Conservation (phyloP, 2,329 filamentous ascomycete genomes). For the Penicillium sclerotigenum region DNA sequence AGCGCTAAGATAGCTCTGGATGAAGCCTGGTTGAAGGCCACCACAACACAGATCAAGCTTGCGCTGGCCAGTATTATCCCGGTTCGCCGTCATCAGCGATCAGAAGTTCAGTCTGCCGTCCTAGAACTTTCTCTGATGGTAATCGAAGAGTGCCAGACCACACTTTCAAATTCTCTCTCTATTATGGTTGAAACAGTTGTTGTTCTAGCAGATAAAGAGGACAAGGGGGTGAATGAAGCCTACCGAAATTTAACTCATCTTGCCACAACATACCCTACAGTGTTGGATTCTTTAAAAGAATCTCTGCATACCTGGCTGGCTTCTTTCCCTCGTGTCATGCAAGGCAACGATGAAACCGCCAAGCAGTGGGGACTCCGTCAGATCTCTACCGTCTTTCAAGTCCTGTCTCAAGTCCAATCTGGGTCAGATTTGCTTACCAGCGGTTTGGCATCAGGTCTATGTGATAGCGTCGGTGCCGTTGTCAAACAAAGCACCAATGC, state of each 20-base stretch:
- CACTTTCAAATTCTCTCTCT: slow-evolving; percentile 64
- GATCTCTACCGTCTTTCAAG: slow-evolving; percentile 67
- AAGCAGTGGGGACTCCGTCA: slow-evolving; percentile 72
- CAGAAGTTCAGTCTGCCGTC: slow-evolving; percentile 66
- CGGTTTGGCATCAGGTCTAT: slow-evolving; percentile 54
- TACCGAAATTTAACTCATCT: slow-evolving; percentile 56
- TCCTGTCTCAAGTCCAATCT: slow-evolving; percentile 62
- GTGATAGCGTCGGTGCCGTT: slow-evolving; percentile 65
- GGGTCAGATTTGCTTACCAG: slow-evolving; percentile 32
- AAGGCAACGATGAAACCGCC: slow-evolving; percentile 73
- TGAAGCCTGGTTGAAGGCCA: slow-evolving; percentile 72
- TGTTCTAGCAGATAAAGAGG: slow-evolving; percentile 57
- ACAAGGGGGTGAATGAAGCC: slow-evolving; percentile 38
- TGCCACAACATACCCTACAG: slow-evolving; percentile 58
- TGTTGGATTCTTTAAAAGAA: slow-evolving; percentile 64
- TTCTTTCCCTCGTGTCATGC: slow-evolving; percentile 77
- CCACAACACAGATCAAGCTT: slow-evolving; percentile 74
- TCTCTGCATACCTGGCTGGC: slow-evolving; percentile 78
- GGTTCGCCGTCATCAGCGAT: slow-evolving; percentile 66
- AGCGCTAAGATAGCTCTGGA: slow-evolving; percentile 43
- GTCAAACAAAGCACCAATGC: slow-evolving; percentile 37
- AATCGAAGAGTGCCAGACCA: slow-evolving; percentile 72
- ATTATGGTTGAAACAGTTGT: slow-evolving; percentile 81
- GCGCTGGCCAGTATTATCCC: slow-evolving; percentile 75
- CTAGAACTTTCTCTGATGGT: slow-evolving; percentile 69